A percentile compares a stretch with the other conserved stretches of the same genome.
Conservation (phyloP, 148 eudicot species). For the Fagopyrum tataricum region DNA sequence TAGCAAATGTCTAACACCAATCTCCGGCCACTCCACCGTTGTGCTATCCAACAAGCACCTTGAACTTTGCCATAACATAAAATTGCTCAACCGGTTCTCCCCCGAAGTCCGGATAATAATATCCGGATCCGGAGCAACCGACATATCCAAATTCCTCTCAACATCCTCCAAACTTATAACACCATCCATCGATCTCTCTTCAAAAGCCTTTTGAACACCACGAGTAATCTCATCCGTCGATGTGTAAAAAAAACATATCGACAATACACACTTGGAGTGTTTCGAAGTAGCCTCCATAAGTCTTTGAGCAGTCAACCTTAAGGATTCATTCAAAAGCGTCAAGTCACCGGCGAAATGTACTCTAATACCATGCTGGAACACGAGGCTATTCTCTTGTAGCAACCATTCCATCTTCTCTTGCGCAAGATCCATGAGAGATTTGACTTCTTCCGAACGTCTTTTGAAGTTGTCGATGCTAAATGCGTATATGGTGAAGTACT, state of each 20-base stretch:
- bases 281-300: constrained; percentile 23
- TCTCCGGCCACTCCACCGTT: constrained; percentile 61
- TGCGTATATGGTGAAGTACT: constrained; percentile 27
- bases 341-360: constrained; percentile 29
- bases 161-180: not conserved
- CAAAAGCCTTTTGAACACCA: constrained; percentile 44
- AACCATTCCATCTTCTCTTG: constrained; percentile 28
- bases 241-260: constrained; percentile 54
- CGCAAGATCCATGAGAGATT: constrained; percentile 27
- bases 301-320: constrained; percentile 23
- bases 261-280: constrained; percentile 17
- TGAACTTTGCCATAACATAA: constrained; percentile 69
- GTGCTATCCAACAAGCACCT: constrained; percentile 42
- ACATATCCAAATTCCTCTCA: not conserved
- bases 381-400: constrained; percentile 22
- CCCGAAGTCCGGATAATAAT: constrained; percentile 32
- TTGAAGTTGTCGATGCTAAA: constrained; percentile 44
- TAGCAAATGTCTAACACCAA: constrained; percentile 45
- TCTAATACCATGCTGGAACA: constrained; percentile 26
- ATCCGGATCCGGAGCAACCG: constrained; percentile 7
- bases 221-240: constrained; percentile 62
- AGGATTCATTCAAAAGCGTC: constrained; percentile 21
- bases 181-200: constrained; percentile 40
- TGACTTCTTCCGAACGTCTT: constrained; percentile 32
- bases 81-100: constrained; percentile 65